Evolutionary conservation across 306 rosid genomes (phyloP), one percentile per base, ranked within the genome.

Genomic region (Parietaria judaica): DNA sequence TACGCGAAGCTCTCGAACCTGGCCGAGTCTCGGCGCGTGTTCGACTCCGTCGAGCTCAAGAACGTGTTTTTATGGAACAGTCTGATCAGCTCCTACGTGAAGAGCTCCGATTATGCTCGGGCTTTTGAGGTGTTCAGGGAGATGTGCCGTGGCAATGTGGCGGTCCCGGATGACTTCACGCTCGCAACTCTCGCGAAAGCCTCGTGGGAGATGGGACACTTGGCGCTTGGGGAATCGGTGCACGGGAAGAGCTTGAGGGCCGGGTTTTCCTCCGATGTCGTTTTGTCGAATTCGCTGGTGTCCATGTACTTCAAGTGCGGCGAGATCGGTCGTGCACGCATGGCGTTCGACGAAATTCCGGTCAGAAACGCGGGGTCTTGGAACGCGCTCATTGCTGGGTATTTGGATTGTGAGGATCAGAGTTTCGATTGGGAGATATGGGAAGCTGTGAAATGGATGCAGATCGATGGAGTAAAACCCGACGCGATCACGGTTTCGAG

Each of bases 311-410:
- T 66, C 4, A 84, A 82, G 65, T 81, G 87, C 58, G 88, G 83
- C 0, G 66, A 59, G 45, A 70, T 74, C 65, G 45, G 65, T 16
- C 81, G 67, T 13, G 70, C 82, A 8, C 50, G 79, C 65, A 86
- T 79, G 69, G 56, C 77, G 80, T 87, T 90, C 8, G 90, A 84
- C 49, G 90, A 83, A 82, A 90, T 83, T 90, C 80, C 87, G 60
- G 71, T 55, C 0, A 83, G 84, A 72, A 90, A 74, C 62, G 76
- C 73, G 8, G 80, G 76, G 65, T 84, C 94, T 4, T 85, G 88
- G 76, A 90, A 87, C 81, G 96, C 65, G 11, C 53, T 85, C 15
- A 72, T 85, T 60, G 73, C 87, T 4, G 86, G 94, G 38, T 76
- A 58, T 62, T 65, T 76, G 34, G 68, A 73, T 15, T 70, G 62